A percentile compares a stretch with the other conserved stretches of the same genome.
phyloP scores from a whole-genome alignment of 23 red algal species.

The Gracilariopsis chorda region DNA sequence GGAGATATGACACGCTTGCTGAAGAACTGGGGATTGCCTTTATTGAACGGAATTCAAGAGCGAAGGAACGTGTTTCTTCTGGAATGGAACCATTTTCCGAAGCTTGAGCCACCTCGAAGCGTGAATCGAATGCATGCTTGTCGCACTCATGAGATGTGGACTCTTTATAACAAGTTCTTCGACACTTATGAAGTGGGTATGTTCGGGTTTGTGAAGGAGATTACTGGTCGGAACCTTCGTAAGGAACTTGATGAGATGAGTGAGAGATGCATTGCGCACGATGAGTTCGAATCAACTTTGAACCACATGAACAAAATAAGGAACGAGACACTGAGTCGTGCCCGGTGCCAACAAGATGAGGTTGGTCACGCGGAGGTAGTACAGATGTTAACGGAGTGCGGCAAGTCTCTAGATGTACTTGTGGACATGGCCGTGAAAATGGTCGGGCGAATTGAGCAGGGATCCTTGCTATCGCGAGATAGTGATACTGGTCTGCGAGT shows the following conservation, averaged over 20 bases:
- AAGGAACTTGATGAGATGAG: not conserved
- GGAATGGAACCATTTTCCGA: not conserved
- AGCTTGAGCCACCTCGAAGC: not conserved
- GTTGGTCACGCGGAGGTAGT: too few species aligned
- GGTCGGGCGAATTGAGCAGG: not conserved
- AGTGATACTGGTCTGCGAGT: too few species aligned
- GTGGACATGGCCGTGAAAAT: not conserved
- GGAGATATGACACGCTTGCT: not conserved
- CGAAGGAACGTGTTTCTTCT: constrained; percentile 2
- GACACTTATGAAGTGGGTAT: not conserved
- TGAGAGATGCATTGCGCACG: not conserved
- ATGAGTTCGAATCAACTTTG: not conserved
- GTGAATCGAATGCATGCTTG: not conserved
- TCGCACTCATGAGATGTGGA: not conserved
- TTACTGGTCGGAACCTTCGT: not conserved
- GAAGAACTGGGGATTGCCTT: not conserved
- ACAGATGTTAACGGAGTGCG: not conserved
- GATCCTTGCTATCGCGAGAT: too few species aligned
- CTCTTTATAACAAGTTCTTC: not conserved
- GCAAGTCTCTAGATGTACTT: not conserved
- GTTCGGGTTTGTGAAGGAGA: not conserved
- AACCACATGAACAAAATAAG: too few species aligned
- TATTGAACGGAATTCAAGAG: not conserved
- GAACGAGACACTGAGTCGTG: not conserved
- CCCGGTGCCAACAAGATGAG: not conserved